A percentile compares a stretch with the other conserved stretches of the same genome.
Conservation (phyloP, 441 rosid genomes). For the Francoa sonchifolia region DNA sequence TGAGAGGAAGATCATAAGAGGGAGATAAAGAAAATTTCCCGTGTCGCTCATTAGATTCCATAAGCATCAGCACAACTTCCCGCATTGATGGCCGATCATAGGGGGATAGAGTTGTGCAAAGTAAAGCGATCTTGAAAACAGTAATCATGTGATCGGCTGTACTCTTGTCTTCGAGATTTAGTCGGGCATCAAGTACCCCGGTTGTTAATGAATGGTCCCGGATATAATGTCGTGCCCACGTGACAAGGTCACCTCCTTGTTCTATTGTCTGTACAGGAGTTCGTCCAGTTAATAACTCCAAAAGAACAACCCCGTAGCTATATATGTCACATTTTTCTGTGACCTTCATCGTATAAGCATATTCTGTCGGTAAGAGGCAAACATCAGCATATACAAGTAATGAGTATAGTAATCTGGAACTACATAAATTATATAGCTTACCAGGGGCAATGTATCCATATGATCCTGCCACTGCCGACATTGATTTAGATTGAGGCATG, state of each 20-base stretch:
- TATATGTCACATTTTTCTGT: conserved; percentile 94
- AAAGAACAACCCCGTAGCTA: conserved; percentile 82
- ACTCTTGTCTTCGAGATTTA: conserved; percentile 50
- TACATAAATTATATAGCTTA: conserved; percentile 22
- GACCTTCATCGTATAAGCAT: conserved; percentile 92
- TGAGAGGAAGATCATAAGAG: conserved; percentile 28
- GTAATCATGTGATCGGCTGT: conserved; percentile 57
- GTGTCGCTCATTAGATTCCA: conserved; percentile 61
- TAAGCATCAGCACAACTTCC: conserved; percentile 73
- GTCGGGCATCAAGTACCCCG: conserved; percentile 50
- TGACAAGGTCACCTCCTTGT: conserved; percentile 82
- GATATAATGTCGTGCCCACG: conserved; percentile 50
- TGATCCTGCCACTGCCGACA: conserved; percentile 95
- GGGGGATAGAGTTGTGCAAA: conserved; percentile 68
- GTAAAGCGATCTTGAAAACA: conserved; percentile 60
- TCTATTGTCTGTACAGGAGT: conserved; percentile 80
- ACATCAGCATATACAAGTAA: conserved; percentile 4
- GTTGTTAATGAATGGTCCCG: conserved; percentile 41
- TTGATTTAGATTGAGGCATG: conserved; percentile 92
- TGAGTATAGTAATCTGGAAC: conserved; percentile 2
- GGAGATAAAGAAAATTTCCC: conserved; percentile 32
- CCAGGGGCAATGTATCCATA: conserved; percentile 98
- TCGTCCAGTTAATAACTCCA: conserved; percentile 79
- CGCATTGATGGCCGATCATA: conserved; percentile 86
- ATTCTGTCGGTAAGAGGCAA: conserved; percentile 33